A percentile compares a stretch with the other conserved stretches of the same genome.
Conservation (phyloP, 805 yeast species). For the Jamesozyma lodderae region DNA sequence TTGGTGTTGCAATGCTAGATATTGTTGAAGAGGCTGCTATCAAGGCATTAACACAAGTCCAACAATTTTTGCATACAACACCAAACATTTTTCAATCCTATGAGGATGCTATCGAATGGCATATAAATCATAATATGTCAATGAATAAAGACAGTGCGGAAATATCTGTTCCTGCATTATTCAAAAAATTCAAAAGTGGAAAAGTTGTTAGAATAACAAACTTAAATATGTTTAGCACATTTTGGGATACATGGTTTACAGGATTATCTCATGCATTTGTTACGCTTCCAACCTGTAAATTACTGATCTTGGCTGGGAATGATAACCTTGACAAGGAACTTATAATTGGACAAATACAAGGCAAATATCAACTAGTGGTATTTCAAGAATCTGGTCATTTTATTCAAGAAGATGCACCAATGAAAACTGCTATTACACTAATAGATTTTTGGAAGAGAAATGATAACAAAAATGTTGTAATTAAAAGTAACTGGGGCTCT, state of each 20-base stretch:
- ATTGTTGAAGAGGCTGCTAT: constrained; percentile 92
- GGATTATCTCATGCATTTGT: constrained; percentile 52
- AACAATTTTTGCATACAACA: constrained; percentile 50
- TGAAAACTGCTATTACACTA: constrained; percentile 49
- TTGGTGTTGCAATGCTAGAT: constrained; percentile 75
- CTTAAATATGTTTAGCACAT: constrained; percentile 49
- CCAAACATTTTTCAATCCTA: constrained; percentile 51
- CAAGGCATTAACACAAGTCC: constrained; percentile 58
- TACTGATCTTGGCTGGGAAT: constrained; percentile 78
- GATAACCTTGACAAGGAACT: constrained; percentile 78
- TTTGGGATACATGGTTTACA: constrained; percentile 79
- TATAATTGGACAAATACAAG: constrained; percentile 97
- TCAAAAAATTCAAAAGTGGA: constrained; percentile 26
- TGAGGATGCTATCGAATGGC: constrained; percentile 73
- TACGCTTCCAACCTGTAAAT: constrained; percentile 45
- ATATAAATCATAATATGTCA: constrained; percentile 46
- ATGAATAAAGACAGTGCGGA: constrained; percentile 53
- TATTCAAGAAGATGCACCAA: constrained; percentile 86
- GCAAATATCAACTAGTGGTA: constrained; percentile 82
- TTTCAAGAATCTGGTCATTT: constrained; percentile 83
- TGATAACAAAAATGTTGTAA: constrained; percentile 28
- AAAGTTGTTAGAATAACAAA: constrained; percentile 55
- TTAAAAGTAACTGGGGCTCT: constrained; percentile 35
- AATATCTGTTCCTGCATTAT: constrained; percentile 68
- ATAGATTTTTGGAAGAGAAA: constrained; percentile 40